Evolutionary conservation across 192 early-diverging fungal genomes (phyloP).

Genomic region (Glomus cerebriforme): DNA sequence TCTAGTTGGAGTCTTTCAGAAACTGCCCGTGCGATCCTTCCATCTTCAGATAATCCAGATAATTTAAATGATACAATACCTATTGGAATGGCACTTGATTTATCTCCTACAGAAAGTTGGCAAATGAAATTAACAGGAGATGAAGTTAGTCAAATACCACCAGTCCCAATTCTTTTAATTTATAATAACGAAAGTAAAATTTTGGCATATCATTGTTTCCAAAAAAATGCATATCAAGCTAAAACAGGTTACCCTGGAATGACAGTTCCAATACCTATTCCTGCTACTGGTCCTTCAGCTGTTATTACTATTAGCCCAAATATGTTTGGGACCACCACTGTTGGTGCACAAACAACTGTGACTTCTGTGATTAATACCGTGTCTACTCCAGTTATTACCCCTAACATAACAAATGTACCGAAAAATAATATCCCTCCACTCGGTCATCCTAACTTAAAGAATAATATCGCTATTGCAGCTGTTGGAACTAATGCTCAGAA

Average conservation of each 20-base stretch:
- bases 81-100: conserved; percentile 76
- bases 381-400: not conserved
- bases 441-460: not conserved
- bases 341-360: too few species aligned
- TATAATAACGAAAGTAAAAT: conserved; percentile 68
- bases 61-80: conserved; percentile 64
- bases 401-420: not conserved
- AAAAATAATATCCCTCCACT: not conserved
- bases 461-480: not conserved
- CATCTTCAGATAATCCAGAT: conserved; percentile 45
- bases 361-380: not conserved
- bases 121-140: conserved; percentile 49
- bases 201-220: conserved; percentile 60
- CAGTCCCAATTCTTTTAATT: conserved; percentile 73
- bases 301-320: too few species aligned
- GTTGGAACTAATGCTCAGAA: not conserved
- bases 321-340: too few species aligned
- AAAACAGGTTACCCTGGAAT: not conserved
- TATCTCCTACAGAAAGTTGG: conserved; percentile 53
- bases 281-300: not conserved
- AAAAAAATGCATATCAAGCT: not conserved
- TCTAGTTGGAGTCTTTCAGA: conserved; percentile 70
- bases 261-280: not conserved
- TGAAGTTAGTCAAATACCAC: conserved; percentile 43
- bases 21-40: conserved; percentile 52